Evolutionary conservation across 352 stramenopile species (phyloP), one percentile per base, ranked within the genome.

Genomic region (Globisporangium cystogenes): DNA sequence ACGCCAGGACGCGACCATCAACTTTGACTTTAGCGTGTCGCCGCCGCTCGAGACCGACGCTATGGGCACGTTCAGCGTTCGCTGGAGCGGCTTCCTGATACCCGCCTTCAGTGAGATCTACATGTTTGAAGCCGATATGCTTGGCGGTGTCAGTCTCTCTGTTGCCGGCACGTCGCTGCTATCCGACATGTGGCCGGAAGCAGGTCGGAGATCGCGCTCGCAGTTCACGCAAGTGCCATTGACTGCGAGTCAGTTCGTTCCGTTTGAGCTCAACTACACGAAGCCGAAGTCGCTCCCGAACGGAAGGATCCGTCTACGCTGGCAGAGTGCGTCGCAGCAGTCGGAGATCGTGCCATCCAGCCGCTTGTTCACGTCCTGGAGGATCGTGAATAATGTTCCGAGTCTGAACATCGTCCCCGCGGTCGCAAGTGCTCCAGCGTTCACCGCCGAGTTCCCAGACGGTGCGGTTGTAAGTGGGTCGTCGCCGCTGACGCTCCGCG

Each of bases 361-460:
- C 35, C 59, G 59, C 5, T 54, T 86, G 4, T 86, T 77, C 48
- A 84, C 78, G 18, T 69, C 57, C 0, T 87, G 78, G 72, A 50
- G 45, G 18, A 76, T 90, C 14, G 57, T 70, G 8, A 84, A 85
- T 42, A 82, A 87, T 44, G 61, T 86, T 0, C 76, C 78, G 15
- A 35, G 55, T 12, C 61, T 85, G 16, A 46, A 73, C 48, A 59
- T 85, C 36, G 56, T 71, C 4, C 75, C 75, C 18, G 60, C 54
- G 4, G 26, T 15, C 21, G 46, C 72, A 15, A 41, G 62, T 21
- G 53, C 68, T 24, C 62, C 67, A 4, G 65, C 61, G 3, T 85
- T 82, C 54, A 77, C 73, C 4, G 52, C 70, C 7, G 64, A 67
- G 41, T 83, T 79, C 54, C 3, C 18, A 3, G 21, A 12, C 12